A percentile compares a stretch with the other conserved stretches of the same genome.
phyloP scores from a whole-genome alignment of 73 alveolate genomes.

The Stentor roeselii region DNA sequence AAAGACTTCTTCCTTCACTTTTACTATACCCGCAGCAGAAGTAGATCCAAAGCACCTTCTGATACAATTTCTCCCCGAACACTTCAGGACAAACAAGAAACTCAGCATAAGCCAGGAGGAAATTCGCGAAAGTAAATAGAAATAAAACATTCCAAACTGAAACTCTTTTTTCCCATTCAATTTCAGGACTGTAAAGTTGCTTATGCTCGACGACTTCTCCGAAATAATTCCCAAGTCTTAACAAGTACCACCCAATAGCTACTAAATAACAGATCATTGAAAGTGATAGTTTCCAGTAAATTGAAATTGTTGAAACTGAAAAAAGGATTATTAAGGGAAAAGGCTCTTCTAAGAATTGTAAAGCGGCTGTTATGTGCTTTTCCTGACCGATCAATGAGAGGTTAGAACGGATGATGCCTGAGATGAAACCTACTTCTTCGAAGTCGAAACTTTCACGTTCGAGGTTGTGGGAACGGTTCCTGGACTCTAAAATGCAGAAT shows the following conservation, averaged over 20 bases:
- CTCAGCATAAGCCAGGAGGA: background rate
- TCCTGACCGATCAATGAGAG: background rate
- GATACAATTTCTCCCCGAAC: background rate
- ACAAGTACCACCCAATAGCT: background rate
- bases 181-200: background rate
- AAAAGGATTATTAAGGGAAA: background rate
- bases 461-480: background rate
- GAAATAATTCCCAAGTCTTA: background rate
- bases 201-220: background rate
- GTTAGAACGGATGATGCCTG: background rate
- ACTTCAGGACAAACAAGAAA: background rate
- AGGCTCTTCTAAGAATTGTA: slow-evolving; percentile 6
- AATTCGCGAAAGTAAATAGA: background rate
- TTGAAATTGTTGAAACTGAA: background rate
- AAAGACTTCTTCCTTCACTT: background rate
- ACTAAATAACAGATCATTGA: slow-evolving; percentile 9
- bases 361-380: background rate
- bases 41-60: background rate
- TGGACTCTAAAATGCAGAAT: background rate
- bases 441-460: background rate
- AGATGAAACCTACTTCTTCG: background rate
- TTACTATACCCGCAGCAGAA: slow-evolving; percentile 9
- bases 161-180: background rate
- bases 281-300: slow-evolving; percentile 1
- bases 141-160: background rate